These are phyloP conservation scores for Ogataea paraovalis DNA, from an alignment of 805 yeast genomes.

Conservation along the genomic window DNA sequence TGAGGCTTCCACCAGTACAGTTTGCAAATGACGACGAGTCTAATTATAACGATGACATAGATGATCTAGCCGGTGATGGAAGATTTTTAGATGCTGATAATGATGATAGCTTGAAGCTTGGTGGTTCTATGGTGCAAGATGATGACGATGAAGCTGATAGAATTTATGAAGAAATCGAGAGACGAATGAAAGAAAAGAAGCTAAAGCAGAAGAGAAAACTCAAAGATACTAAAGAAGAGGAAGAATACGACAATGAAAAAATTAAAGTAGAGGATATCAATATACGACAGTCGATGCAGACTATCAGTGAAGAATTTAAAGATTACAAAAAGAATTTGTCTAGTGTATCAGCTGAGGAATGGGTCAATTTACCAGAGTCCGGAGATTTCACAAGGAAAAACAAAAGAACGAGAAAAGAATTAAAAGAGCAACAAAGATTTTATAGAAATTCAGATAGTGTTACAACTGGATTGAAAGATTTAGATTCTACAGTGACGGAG, in stretches of 20 bases:
- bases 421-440: constrained; percentile 59
- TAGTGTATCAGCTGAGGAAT: constrained; percentile 59
- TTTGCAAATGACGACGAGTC: constrained; percentile 21
- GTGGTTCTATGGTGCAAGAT: constrained; percentile 35
- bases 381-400: constrained; percentile 80
- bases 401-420: constrained; percentile 62
- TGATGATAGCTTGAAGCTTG: neutral
- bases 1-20: constrained; percentile 28
- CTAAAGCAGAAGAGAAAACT: constrained; percentile 17
- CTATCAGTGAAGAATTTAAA: constrained; percentile 52
- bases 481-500: constrained; percentile 31
- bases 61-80: constrained; percentile 23
- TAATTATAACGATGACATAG: constrained; percentile 29
- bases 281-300: constrained; percentile 24
- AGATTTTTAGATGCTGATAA: constrained; percentile 28
- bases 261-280: constrained; percentile 17
- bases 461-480: constrained; percentile 33
- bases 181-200: constrained; percentile 35
- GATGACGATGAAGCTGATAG: constrained; percentile 78
- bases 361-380: constrained; percentile 84
- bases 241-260: constrained; percentile 7
- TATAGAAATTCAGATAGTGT: constrained; percentile 83
- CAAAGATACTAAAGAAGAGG: constrained; percentile 12
- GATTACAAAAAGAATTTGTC: constrained; percentile 65
- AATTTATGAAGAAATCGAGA: constrained; percentile 65